Evolutionary conservation across 495 filamentous ascomycete genomes (phyloP).

Genomic region (Recurvomyces mirabilis): DNA sequence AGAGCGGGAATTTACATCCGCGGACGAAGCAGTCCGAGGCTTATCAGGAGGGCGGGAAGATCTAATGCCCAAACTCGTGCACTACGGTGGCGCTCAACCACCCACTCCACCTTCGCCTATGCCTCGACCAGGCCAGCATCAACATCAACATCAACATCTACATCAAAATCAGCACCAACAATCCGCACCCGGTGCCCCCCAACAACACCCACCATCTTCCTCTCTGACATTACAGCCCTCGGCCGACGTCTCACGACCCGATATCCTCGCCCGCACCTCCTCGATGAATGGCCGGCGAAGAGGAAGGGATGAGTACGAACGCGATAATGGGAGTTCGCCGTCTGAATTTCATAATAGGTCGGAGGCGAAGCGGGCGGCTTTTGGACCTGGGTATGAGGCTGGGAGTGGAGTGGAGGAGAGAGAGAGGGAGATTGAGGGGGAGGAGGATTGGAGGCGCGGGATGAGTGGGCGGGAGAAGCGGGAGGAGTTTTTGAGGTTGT

Average conservation of each 20-base stretch:
- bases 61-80: constrained; percentile 80
- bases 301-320: constrained; percentile 77
- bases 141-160: constrained; percentile 3
- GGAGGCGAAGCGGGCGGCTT: constrained; percentile 16
- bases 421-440: constrained; percentile 67
- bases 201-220: constrained; percentile 8
- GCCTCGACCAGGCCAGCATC: constrained; percentile 14
- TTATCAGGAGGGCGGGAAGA: constrained; percentile 86
- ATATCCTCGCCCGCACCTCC: constrained; percentile 31
- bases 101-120: constrained; percentile 86
- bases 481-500: constrained; percentile 82
- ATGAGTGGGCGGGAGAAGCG: constrained; percentile 54
- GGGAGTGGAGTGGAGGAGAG: constrained; percentile 35
- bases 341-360: constrained; percentile 39
- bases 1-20: constrained; percentile 81
- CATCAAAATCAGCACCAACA: constrained; percentile 4
- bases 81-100: constrained; percentile 83
- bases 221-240: background rate
- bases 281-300: constrained; percentile 36
- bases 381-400: constrained; percentile 29
- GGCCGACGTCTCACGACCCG: constrained; percentile 14
- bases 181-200: background rate
- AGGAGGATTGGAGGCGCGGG: constrained; percentile 72
- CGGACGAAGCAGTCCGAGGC: constrained; percentile 85
- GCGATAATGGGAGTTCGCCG: constrained; percentile 66